Percentiles rank a stretch among this genome's conserved stretches.
These are phyloP conservation scores for Aureococcus anophagefferens DNA, from an alignment of 108 stramenopile species.

Conservation along the genomic window DNA sequence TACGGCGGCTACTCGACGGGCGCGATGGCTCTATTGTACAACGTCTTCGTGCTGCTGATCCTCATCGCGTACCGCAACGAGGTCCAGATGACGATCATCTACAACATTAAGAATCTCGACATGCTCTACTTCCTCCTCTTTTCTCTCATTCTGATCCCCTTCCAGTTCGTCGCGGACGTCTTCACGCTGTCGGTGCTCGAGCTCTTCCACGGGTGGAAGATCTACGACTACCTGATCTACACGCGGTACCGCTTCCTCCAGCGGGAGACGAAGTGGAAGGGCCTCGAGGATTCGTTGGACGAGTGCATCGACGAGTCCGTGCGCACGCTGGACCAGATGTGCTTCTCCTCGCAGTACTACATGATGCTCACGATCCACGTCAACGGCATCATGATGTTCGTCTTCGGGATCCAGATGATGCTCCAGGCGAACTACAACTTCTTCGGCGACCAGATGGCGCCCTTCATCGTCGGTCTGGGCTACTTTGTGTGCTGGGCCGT, in stretches of 20 bases:
- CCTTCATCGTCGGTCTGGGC: no score
- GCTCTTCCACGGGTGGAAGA: slow-evolving; percentile 73
- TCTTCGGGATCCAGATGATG: slow-evolving; percentile 65
- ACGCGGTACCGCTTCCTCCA: slow-evolving; percentile 57
- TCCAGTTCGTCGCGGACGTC: slow-evolving; percentile 58
- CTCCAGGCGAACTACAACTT: slow-evolving; percentile 54
- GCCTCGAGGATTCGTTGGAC: slow-evolving; percentile 55
- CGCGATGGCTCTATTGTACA: slow-evolving; percentile 47
- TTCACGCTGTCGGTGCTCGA: slow-evolving; percentile 57
- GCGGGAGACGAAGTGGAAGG: slow-evolving; percentile 67
- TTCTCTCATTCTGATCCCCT: slow-evolving; percentile 46
- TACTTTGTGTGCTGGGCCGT: no score
- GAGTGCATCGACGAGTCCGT: slow-evolving; percentile 66
- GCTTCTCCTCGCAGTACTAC: slow-evolving; percentile 72
- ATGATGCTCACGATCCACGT: slow-evolving; percentile 60
- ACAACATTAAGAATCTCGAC: slow-evolving; percentile 66
- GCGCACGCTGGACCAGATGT: slow-evolving; percentile 63
- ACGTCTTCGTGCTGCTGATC: slow-evolving; percentile 55
- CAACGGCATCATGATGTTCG: slow-evolving; percentile 62
- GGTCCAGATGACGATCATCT: slow-evolving; percentile 53
- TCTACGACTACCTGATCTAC: slow-evolving; percentile 65
- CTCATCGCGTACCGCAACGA: slow-evolving; percentile 58
- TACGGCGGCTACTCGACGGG: slow-evolving; percentile 56
- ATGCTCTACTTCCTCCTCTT: slow-evolving; percentile 69
- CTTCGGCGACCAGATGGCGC: no score